Evolutionary conservation across 2,329 filamentous ascomycete genomes (phyloP), one percentile per base, ranked within the genome.

Genomic region (Neophaeococcomyces aloes): DNA sequence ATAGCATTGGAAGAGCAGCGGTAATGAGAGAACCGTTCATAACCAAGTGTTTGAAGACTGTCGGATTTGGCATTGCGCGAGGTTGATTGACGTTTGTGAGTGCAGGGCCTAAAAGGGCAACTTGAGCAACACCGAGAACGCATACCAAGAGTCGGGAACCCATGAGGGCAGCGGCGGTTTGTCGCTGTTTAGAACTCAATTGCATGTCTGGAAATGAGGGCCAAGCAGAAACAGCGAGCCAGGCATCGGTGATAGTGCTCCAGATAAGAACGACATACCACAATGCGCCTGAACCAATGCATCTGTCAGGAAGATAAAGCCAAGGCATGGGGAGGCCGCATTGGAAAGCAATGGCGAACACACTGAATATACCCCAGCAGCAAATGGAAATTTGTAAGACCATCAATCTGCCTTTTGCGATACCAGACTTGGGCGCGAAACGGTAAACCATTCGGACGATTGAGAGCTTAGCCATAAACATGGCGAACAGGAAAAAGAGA

Each of bases 71-170:
- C 38, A 41, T 41, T 2, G 38, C 7, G 18, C 64, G 65, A 5
- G 75, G 68, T 42, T 69, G 59, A 1, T 60, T 69, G 15, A 78
- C 65, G 45, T 69, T 63, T 19, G 75, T 70, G 5, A 79, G 62
- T 0, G 60, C 59, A 7, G 62, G 55, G 1, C 63, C 61, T 29
- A 73, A 61, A 23, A 64, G 64, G 35, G 53, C 57, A n/a, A 74
- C 47, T 42, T 71, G 38, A 13, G 15, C 38, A 19, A 41, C 19
- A 15, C 30, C 25, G 11, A 41, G 29, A 11, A 41, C 25, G 30
- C 38, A 41, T 7, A 29, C 21, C 3, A 41, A 15, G 38, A 41
- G 33, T 10, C 38, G 14, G 7, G 30, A 15, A 17, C 38, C 27
- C 27, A 41, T 32, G 4, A 41, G 38, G 4, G 29, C 38, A 29